Base-by-base conservation (phyloP, 2,329 filamentous ascomycete genomes). In the Colletotrichum somersetense region DNA sequence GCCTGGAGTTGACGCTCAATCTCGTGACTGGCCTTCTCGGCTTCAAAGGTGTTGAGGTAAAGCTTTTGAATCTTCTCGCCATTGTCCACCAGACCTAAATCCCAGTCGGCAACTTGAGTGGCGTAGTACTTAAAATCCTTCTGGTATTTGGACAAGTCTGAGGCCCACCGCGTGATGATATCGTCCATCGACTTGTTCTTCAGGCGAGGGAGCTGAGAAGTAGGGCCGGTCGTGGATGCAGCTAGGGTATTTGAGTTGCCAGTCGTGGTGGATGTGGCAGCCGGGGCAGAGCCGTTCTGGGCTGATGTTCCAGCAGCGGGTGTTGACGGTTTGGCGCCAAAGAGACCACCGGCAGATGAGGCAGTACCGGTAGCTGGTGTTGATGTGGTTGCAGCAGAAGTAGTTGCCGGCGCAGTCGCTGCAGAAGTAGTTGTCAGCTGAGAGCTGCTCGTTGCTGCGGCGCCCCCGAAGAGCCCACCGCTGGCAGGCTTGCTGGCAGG, bases 131-230 rank as follows among this genome's bases (percentile, higher is more conserved):
- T 95, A 85, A 98, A 99, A 71, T 97, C 94, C 81, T 97, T 97
- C 79, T 98, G 96, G 79, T 99, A 98, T 79, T 97, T 97, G 65
- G 95, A 93, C 62, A 99, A 86, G 79, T 98, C 96, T 0, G 95
- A 94, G 2, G 96, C 96, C 96, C 96, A 99, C 42, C 95, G 91
- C 5, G 94, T 98, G 75, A 99, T 95, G 75, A 99, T 98, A 80
- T 99, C 96, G 79, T 99, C 96, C 93, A 99, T 98, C 0, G 96
- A 97, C 85, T 97, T 98, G 83, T 98, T 97, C 86, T 97, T 97
- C 48, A 99, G 87, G 38, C 96, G 92, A 5, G 96, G 96, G 77
- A 97, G 91, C 69, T 95, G 92, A 20, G 96, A 96, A 3, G 91
- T 86, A 1, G 95, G 94, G 0, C 95, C 95, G 44, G 90, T 87